Evolutionary conservation across 768 basidiomycete species (phyloP).

Genomic region (Suillus ampliporus): DNA sequence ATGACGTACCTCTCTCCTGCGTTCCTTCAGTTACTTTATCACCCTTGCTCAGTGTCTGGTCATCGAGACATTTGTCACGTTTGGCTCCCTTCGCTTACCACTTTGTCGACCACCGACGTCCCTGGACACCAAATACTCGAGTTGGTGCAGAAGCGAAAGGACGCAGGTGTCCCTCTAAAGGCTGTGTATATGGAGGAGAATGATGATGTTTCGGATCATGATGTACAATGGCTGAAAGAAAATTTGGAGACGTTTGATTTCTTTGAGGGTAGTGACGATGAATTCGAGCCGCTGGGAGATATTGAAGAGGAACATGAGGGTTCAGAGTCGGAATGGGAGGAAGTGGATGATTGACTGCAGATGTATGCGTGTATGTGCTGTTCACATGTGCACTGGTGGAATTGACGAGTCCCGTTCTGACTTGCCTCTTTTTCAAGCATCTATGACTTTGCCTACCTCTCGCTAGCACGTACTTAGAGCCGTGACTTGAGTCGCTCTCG

Average conservation of each 20-base stretch:
- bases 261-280: slow-evolving; percentile 63
- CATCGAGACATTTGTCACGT: slow-evolving; percentile 3
- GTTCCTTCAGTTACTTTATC: slow-evolving; percentile 33
- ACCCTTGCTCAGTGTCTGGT: slow-evolving; percentile 5
- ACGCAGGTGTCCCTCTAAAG: slow-evolving; percentile 51
- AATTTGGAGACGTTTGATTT: slow-evolving; percentile 58
- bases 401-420: background rate
- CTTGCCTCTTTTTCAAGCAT: background rate
- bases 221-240: slow-evolving; percentile 56
- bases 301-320: slow-evolving; percentile 26
- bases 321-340: slow-evolving; percentile 12
- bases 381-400: background rate
- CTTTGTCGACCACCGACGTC: slow-evolving; percentile 52
- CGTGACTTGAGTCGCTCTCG: background rate
- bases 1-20: slow-evolving; percentile 32
- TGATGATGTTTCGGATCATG: slow-evolving; percentile 46
- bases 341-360: slow-evolving; percentile 10
- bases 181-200: slow-evolving; percentile 50
- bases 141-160: slow-evolving; percentile 50
- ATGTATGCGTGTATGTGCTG: background rate
- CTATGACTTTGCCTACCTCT: background rate
- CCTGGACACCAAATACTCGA: slow-evolving; percentile 45
- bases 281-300: slow-evolving; percentile 30
- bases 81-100: slow-evolving; percentile 58
- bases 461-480: background rate